phyloP scores from a whole-genome alignment of 495 filamentous ascomycete species.

The Penicillium verhagenii region DNA sequence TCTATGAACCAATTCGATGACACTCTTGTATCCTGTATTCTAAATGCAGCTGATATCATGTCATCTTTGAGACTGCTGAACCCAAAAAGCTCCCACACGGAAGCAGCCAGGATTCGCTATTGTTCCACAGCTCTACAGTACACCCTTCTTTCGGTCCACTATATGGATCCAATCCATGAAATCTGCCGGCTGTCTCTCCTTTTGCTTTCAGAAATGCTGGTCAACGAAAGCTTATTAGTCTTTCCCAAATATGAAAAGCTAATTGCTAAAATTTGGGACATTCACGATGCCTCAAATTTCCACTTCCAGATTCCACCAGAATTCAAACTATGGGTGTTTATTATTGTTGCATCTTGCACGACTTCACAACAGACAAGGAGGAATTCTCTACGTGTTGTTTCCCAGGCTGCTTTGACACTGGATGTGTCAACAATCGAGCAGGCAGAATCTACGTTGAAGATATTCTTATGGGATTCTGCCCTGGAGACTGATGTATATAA shows the following conservation, averaged over 20 bases:
- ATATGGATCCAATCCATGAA: neutral
- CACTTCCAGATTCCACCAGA: neutral
- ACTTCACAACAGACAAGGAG: neutral
- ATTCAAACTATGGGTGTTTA: neutral
- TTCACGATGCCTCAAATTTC: neutral
- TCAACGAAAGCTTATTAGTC: neutral
- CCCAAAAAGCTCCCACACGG: neutral
- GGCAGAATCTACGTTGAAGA: neutral
- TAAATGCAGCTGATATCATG: neutral
- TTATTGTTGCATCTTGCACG: neutral
- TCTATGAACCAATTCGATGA: neutral
- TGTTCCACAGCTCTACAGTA: neutral
- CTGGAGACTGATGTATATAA: neutral
- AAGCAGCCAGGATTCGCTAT: constrained; percentile 3
- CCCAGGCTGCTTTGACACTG: neutral
- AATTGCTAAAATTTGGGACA: neutral
- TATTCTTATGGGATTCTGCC: neutral
- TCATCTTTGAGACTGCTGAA: neutral
- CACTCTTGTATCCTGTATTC: neutral
- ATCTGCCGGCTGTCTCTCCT: neutral
- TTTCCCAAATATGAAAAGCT: neutral
- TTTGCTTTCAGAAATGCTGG: neutral
- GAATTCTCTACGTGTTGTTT: neutral
- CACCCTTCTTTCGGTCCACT: neutral
- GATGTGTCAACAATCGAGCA: neutral